These are phyloP conservation scores for Debaryomycetaceae sp. DNA, from an alignment of 1,139 yeast species.

Conservation along the genomic window DNA sequence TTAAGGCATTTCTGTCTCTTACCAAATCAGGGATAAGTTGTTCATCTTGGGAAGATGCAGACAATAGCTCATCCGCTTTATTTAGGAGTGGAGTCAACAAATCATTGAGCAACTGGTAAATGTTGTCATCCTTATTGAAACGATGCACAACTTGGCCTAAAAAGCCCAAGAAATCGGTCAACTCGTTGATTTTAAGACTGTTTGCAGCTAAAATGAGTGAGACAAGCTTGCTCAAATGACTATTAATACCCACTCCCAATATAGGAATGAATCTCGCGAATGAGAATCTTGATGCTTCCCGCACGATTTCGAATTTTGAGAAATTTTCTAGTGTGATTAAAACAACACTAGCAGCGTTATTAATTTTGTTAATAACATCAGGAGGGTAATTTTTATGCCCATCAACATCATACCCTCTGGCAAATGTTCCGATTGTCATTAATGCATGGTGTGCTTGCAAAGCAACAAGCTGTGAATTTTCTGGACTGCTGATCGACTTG, in stretches of 20 bases:
- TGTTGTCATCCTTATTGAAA: constrained; percentile 62
- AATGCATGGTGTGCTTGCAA: constrained; percentile 83
- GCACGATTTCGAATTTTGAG: constrained; percentile 60
- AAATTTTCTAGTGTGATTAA: constrained; percentile 78
- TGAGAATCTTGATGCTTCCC: constrained; percentile 85
- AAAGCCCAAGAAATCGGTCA: constrained; percentile 79
- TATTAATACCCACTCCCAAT: constrained; percentile 43
- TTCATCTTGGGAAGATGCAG: constrained; percentile 15
- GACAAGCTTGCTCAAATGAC: constrained; percentile 69
- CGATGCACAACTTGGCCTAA: constrained; percentile 84
- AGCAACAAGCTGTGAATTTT: constrained; percentile 43
- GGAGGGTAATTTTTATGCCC: constrained; percentile 23
- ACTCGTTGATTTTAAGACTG: constrained; percentile 59
- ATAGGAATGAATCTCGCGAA: constrained; percentile 84
- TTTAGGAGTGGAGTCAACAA: constrained; percentile 70
- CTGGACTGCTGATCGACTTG: constrained; percentile 28
- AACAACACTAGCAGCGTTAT: constrained; percentile 77
- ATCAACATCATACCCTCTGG: constrained; percentile 71
- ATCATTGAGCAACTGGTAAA: constrained; percentile 72
- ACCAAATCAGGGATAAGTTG: constrained; percentile 46
- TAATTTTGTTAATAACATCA: constrained; percentile 51
- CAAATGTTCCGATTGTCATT: constrained; percentile 86
- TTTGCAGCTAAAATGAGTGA: constrained; percentile 69
- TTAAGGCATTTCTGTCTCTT: constrained; percentile 59
- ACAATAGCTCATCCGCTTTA: constrained; percentile 57